Conservation (phyloP, 148 eudicot species). For the Rhododendron simsii region DNA sequence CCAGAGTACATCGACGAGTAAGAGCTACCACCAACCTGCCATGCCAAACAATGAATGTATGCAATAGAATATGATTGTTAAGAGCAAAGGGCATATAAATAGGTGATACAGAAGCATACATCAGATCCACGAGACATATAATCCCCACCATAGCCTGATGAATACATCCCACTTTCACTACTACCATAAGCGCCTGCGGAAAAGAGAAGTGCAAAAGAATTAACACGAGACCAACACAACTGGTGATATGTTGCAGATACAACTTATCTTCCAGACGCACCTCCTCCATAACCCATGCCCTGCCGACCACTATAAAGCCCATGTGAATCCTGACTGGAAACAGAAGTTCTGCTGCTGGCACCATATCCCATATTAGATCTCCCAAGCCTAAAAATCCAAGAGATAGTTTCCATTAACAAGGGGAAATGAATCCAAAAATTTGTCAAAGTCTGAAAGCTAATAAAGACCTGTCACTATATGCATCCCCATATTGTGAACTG, state of each 20-base stretch:
- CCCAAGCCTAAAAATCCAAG: constrained; percentile 48
- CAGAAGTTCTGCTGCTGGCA: constrained; percentile 58
- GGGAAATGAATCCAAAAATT: neutral
- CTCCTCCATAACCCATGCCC: constrained; percentile 66
- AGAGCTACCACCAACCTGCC: constrained; percentile 81
- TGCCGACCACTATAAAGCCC: constrained; percentile 80
- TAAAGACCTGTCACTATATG: constrained; percentile 72
- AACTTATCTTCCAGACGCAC: constrained; percentile 24
- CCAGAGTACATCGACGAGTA: constrained; percentile 78
- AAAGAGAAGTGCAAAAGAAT: neutral
- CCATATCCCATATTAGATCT: constrained; percentile 72
- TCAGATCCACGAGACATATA: constrained; percentile 79
- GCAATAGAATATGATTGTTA: neutral
- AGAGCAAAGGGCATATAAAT: neutral
- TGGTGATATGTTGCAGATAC: neutral
- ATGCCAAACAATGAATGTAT: constrained; percentile 2
- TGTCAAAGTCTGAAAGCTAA: neutral
- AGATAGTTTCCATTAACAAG: neutral
- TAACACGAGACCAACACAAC: neutral
- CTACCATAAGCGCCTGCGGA: constrained; percentile 64
- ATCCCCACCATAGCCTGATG: constrained; percentile 74
- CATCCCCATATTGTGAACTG: constrained; percentile 69
- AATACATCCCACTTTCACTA: constrained; percentile 71
- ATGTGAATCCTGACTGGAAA: constrained; percentile 74
- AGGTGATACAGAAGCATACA: constrained; percentile 38